Percentiles rank a stretch among this genome's conserved stretches.
Conservation (phyloP, 2,329 filamentous ascomycete species). For the Gnomoniopsis sp. region DNA sequence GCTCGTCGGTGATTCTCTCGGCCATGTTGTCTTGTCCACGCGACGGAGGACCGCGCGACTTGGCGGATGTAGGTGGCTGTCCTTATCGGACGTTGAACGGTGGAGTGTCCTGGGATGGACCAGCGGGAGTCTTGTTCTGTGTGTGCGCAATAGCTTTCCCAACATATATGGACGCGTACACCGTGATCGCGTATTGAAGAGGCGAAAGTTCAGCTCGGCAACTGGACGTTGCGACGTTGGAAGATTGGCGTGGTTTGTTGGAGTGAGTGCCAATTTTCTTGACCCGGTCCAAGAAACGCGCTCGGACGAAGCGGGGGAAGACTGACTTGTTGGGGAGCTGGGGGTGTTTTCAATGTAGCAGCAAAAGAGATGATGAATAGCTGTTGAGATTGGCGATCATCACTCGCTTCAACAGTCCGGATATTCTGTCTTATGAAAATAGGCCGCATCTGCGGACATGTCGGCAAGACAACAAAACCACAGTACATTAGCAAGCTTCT, state of each 20-base stretch:
- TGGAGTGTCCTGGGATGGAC: background rate
- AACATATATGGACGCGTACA: background rate
- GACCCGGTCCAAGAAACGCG: background rate
- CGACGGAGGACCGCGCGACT: background rate
- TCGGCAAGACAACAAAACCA: too few species aligned
- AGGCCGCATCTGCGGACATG: too few species aligned
- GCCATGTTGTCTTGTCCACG: conserved; percentile 36
- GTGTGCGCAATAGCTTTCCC: background rate
- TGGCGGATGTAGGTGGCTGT: background rate
- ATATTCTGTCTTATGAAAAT: background rate
- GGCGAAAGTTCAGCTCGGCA: background rate
- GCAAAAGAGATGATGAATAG: background rate
- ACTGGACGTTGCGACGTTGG: background rate
- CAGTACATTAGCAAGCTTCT: too few species aligned
- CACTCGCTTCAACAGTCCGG: background rate
- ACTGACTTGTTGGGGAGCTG: background rate
- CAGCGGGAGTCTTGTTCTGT: background rate
- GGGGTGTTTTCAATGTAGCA: background rate
- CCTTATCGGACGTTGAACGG: background rate
- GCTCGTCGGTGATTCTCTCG: conserved; percentile 57
- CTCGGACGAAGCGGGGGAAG: background rate
- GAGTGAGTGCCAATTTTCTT: background rate
- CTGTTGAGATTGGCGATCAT: background rate
- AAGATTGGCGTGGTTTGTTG: background rate
- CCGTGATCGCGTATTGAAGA: background rate